A percentile compares a stretch with the other conserved stretches of the same genome.
Evolutionary conservation across 768 basidiomycete genomes (phyloP).

Genomic region (Sarcodon aspratus): DNA sequence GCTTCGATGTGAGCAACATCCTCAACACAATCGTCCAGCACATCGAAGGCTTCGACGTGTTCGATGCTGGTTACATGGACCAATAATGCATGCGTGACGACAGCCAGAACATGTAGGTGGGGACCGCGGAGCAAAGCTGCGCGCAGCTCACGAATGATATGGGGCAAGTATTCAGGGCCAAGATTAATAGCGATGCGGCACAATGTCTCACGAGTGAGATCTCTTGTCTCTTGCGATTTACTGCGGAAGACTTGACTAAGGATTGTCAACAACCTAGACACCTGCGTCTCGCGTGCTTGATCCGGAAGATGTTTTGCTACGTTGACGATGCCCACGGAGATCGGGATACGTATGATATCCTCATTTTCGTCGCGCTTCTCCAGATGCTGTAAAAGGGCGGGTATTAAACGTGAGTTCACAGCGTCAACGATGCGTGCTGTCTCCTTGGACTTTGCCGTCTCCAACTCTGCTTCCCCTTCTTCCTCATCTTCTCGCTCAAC

Average conservation of each 20-base stretch:
- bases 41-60: conserved; percentile 38
- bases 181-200: conserved; percentile 66
- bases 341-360: conserved; percentile 77
- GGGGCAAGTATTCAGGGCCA: conserved; percentile 63
- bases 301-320: conserved; percentile 75
- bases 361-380: conserved; percentile 77
- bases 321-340: conserved; percentile 78
- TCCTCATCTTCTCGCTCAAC: conserved; percentile 13
- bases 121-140: conserved; percentile 82
- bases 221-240: conserved; percentile 85
- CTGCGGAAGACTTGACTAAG: conserved; percentile 89
- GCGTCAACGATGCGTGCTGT: conserved; percentile 50
- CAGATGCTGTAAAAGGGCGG: conserved; percentile 66
- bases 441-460: conserved; percentile 14
- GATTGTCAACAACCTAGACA: conserved; percentile 68
- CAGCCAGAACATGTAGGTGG: conserved; percentile 87
- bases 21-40: conserved; percentile 66
- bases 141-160: conserved; percentile 72
- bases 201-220: conserved; percentile 73
- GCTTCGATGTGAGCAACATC: conserved; percentile 74
- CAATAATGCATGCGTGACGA: conserved; percentile 70
- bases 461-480: conserved; percentile 13
- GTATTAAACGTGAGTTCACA: conserved; percentile 67
- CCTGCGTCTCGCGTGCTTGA: conserved; percentile 49
- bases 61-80: conserved; percentile 66